Evolutionary conservation across 305 asterid genomes (phyloP).

Genomic region (Withania somnifera): DNA sequence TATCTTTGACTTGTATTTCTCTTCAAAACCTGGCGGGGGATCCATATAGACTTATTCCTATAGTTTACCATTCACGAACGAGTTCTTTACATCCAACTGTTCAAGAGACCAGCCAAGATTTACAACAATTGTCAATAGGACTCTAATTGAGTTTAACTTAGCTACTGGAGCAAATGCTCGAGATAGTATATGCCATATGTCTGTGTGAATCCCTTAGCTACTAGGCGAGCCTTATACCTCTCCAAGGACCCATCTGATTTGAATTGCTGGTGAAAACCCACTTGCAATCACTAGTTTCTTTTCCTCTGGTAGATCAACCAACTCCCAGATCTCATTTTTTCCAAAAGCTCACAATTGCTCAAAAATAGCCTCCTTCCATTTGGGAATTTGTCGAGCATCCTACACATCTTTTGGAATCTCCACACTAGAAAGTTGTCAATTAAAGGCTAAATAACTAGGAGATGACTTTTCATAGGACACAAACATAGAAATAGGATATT

Average conservation of each 20-base stretch:
- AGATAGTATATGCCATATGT: too few species aligned
- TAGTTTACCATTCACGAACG: background rate
- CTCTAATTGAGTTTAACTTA: background rate
- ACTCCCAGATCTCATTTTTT: background rate
- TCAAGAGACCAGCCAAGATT: background rate
- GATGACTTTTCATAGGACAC: background rate
- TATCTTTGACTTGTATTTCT: background rate
- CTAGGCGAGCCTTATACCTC: background rate
- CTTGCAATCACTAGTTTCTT: background rate
- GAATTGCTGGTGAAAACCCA: background rate
- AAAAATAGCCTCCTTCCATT: background rate
- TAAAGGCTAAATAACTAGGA: background rate
- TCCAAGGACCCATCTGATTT: background rate
- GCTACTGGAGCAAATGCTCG: too few species aligned
- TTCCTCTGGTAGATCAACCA: background rate
- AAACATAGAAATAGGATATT: background rate
- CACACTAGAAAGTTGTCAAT: background rate
- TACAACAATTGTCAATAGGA: background rate
- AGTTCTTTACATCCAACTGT: background rate
- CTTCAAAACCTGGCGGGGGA: background rate
- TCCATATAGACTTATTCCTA: background rate
- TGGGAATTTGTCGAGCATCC: background rate
- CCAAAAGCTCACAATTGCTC: background rate
- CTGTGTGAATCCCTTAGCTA: background rate
- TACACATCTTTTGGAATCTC: background rate